phyloP scores from a whole-genome alignment of 176 grass and related monocot genomes.

The Triticum dicoccoides region DNA sequence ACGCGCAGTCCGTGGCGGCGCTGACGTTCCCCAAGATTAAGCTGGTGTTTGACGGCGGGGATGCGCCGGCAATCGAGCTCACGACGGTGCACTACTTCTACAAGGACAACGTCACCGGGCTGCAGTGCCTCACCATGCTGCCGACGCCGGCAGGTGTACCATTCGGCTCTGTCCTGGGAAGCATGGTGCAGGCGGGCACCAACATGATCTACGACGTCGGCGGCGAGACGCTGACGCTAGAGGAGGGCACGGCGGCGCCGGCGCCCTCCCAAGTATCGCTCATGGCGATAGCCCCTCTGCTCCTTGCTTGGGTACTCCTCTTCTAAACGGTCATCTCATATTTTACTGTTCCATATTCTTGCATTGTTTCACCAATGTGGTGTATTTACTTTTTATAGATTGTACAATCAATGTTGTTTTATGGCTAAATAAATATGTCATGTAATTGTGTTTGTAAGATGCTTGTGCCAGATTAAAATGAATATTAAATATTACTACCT shows the following conservation, averaged over 20 bases:
- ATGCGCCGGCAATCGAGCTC: background rate
- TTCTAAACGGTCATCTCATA: background rate
- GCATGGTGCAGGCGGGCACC: constrained; percentile 21
- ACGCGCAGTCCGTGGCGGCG: background rate
- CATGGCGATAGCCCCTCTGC: background rate
- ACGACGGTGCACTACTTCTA: background rate
- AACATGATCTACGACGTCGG: constrained; percentile 14
- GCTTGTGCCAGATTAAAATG: too few species aligned
- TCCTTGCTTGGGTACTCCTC: background rate
- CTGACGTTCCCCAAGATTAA: background rate
- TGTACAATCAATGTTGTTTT: too few species aligned
- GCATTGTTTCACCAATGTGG: too few species aligned
- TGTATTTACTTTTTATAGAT: too few species aligned
- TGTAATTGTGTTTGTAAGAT: too few species aligned
- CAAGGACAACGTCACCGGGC: background rate
- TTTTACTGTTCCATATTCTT: too few species aligned
- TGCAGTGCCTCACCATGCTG: constrained; percentile 33
- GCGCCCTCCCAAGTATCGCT: background rate
- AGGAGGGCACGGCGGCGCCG: background rate
- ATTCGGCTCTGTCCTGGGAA: background rate
- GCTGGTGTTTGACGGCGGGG: background rate
- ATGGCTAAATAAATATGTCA: too few species aligned
- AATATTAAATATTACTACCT: too few species aligned
- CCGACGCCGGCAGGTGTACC: accelerated
- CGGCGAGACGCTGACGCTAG: background rate